A percentile compares a stretch with the other conserved stretches of the same genome.
These are phyloP conservation scores for Zygosaccharomyces lentus DNA, from an alignment of 805 yeast species.

Conservation along the genomic window DNA sequence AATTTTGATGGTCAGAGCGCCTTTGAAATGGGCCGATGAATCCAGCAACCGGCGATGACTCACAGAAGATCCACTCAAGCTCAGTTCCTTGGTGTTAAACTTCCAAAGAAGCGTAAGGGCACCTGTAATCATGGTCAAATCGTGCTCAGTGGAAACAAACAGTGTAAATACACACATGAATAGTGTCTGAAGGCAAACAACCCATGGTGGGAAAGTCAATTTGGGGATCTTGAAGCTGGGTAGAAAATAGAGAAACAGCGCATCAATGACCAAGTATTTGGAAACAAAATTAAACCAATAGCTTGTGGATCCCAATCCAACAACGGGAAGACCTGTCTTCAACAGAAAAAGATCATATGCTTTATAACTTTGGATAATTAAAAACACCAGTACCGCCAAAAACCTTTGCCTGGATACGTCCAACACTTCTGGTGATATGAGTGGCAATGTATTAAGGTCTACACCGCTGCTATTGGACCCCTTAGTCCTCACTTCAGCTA, in stretches of 20 bases:
- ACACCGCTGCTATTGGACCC: background rate
- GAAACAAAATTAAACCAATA: conserved; percentile 56
- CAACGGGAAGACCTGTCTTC: conserved; percentile 41
- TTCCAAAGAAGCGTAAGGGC: conserved; percentile 43
- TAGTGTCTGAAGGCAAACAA: conserved; percentile 47
- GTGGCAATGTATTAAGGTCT: conserved; percentile 26
- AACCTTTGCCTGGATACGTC: conserved; percentile 77
- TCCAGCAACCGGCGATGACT: conserved; percentile 26
- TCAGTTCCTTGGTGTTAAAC: conserved; percentile 44
- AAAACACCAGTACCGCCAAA: conserved; percentile 60
- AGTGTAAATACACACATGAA: conserved; percentile 48
- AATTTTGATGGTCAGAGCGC: conserved; percentile 79
- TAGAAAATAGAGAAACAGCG: conserved; percentile 60
- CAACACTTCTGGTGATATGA: conserved; percentile 61
- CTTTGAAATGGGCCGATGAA: conserved; percentile 60
- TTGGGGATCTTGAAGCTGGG: conserved; percentile 76
- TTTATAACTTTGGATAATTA: conserved; percentile 82
- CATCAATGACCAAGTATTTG: conserved; percentile 72
- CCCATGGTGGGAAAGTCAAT: conserved; percentile 57
- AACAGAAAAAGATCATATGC: conserved; percentile 62
- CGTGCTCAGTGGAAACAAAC: conserved; percentile 48
- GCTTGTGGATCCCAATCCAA: conserved; percentile 38
- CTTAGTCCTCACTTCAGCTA: conserved; percentile 1
- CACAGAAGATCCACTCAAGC: conserved; percentile 48
- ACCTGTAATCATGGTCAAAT: conserved; percentile 43